These are phyloP conservation scores for Myxozyma mucilagina DNA, from an alignment of 805 yeast genomes.

Conservation along the genomic window DNA sequence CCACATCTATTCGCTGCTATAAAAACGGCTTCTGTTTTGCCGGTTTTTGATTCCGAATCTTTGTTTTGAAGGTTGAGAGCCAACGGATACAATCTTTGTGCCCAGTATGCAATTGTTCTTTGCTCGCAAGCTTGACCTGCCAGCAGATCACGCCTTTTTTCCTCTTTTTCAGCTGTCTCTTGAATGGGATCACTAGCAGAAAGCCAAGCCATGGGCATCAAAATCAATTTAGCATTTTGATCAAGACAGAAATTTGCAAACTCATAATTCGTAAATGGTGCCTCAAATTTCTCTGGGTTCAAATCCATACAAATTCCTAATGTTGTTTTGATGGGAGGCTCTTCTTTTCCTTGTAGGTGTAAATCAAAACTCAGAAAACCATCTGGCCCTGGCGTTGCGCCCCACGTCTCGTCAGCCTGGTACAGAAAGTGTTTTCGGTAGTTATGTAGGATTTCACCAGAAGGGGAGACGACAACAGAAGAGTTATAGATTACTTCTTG, in stretches of 20 bases:
- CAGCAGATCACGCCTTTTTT: not conserved
- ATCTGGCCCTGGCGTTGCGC: slow-evolving; percentile 64
- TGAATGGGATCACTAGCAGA: slow-evolving; percentile 29
- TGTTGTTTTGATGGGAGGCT: slow-evolving; percentile 45
- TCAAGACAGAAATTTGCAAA: slow-evolving; percentile 56
- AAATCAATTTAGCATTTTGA: slow-evolving; percentile 54
- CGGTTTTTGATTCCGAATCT: not conserved
- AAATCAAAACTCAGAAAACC: slow-evolving; percentile 58
- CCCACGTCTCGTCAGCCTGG: slow-evolving; percentile 80
- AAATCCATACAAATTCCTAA: slow-evolving; percentile 95
- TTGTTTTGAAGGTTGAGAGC: slow-evolving; percentile 42
- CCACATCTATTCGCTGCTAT: slow-evolving; percentile 75
- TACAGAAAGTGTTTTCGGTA: slow-evolving; percentile 78
- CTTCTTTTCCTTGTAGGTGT: not conserved
- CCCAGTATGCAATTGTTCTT: slow-evolving; percentile 70
- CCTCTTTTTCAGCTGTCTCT: not conserved
- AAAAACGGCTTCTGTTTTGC: slow-evolving; percentile 40
- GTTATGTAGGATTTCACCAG: slow-evolving; percentile 60
- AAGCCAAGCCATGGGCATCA: slow-evolving; percentile 90
- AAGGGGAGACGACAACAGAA: slow-evolving; percentile 61
- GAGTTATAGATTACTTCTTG: slow-evolving; percentile 58
- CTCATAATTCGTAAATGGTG: slow-evolving; percentile 75
- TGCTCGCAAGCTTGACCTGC: slow-evolving; percentile 44
- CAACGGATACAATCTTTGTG: slow-evolving; percentile 66
- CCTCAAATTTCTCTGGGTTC: slow-evolving; percentile 79